Conservation (phyloP, 2,329 filamentous ascomycete genomes). For the Stagonosporopsis cucurbitacearum region DNA sequence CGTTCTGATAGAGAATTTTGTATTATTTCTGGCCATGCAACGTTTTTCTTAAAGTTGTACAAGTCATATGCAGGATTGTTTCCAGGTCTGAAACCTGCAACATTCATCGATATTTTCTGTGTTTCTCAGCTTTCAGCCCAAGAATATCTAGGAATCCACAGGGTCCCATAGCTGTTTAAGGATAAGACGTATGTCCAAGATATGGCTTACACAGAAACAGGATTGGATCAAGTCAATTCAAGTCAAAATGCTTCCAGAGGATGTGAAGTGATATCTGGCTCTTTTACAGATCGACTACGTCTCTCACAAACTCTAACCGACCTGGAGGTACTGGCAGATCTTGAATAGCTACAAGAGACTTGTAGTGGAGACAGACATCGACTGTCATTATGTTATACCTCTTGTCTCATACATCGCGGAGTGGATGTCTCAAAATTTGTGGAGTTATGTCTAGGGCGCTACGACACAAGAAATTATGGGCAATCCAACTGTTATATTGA, state of each 20-base stretch:
- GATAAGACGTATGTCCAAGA: background rate
- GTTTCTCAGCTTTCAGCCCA: too few species aligned
- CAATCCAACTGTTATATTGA: background rate
- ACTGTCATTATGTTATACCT: background rate
- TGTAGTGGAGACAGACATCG: background rate
- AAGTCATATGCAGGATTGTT: too few species aligned
- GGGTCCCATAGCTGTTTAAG: background rate
- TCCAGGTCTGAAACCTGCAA: too few species aligned
- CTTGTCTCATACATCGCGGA: background rate
- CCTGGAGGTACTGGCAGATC: background rate
- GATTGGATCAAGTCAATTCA: background rate
- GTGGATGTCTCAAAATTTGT: background rate
- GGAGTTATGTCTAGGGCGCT: background rate
- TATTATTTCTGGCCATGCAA: too few species aligned
- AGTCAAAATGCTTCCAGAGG: too few species aligned
- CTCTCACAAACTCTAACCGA: background rate
- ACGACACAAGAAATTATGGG: background rate
- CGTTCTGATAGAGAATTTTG: too few species aligned
- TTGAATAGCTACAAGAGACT: background rate
- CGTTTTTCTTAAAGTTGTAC: too few species aligned
- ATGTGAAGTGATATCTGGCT: background rate
- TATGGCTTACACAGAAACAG: background rate
- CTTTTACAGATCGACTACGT: background rate
- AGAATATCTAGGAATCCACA: too few species aligned
- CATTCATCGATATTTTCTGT: too few species aligned